Base-by-base conservation (phyloP, 2,329 filamentous ascomycete species). In the Penicillium sp. region DNA sequence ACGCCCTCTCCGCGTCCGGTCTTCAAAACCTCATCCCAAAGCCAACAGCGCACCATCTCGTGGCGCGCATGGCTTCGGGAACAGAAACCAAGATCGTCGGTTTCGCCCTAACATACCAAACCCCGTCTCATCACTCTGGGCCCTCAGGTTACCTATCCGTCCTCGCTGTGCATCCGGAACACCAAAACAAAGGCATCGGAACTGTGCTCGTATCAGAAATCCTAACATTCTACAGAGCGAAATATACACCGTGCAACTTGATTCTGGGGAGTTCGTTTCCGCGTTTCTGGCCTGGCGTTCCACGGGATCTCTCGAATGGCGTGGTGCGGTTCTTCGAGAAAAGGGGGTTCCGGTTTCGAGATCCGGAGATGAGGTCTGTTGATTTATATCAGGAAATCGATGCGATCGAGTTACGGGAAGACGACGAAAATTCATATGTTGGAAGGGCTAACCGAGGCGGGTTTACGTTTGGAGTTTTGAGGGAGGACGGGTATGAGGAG, bases 201-300 rank as follows among this genome's bases (percentile, higher is more conserved):
- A 78, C 75, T 2, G 64, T 72, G 5, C 64, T 82, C 2, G 48
- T 81, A 2, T 67, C 61, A 26, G 73, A 73, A 58, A 69, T 68
- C 0, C 68, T 71, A 2, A 65, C 72, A 15, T 73, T 67, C 56
- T 69, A 75, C 51, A 62, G 67, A 17, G 68, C 65, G 13, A 64
- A 72, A 4, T 68, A 70, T 50, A 67, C 68, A 7, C 56, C 75
- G 7, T 66, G 66, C 47, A 65, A 57, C 2, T 53, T 72, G n/a
- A 66, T 72, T 6, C 63, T 75, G 29, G 71, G 70, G 30, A 73
- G 70, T 53, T 65, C 69, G 3, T 79, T 80, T 47, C 81, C 81
- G 35, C 71, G 81, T n/a, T 78, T 83, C 62, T 83, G 79, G 78
- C 80, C 80, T 5, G 78, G 77, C 2, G 73, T 82, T 3, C 80